Percentiles rank a stretch among this genome's conserved stretches.
phyloP scores from a whole-genome alignment of 1,284 basidiomycete species.

The Malassezia vespertilionis region DNA sequence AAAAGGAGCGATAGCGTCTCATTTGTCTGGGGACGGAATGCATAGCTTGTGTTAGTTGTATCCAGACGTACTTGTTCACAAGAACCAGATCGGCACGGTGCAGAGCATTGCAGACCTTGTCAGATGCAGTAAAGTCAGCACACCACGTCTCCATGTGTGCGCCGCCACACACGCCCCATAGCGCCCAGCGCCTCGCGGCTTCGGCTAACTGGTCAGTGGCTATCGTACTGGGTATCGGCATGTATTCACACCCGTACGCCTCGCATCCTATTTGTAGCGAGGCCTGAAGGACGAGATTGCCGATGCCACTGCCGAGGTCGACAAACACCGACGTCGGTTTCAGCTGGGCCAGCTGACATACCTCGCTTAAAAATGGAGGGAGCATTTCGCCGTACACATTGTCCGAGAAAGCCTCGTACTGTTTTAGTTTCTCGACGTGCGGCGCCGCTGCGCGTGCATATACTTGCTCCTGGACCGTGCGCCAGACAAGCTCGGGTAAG shows the following conservation, averaged over 20 bases:
- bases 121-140: conserved; percentile 51
- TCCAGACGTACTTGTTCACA: conserved; percentile 54
- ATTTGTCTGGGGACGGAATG: conserved; percentile 51
- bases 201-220: conserved; percentile 51
- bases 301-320: conserved; percentile 55
- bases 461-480: conserved; percentile 51
- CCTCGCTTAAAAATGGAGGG: conserved; percentile 48
- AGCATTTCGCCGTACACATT: conserved; percentile 50
- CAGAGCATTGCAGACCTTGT: conserved; percentile 45
- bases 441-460: conserved; percentile 54
- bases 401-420: conserved; percentile 49
- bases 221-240: conserved; percentile 51
- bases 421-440: conserved; percentile 50
- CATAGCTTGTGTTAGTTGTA: conserved; percentile 32
- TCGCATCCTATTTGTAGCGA: conserved; percentile 52
- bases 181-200: conserved; percentile 50
- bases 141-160: conserved; percentile 49
- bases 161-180: conserved; percentile 52
- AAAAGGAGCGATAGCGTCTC: conserved; percentile 53
- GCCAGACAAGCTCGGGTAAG: conserved; percentile 50
- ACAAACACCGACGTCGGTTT: conserved; percentile 48
- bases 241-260: conserved; percentile 53
- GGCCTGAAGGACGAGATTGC: conserved; percentile 53
- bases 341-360: conserved; percentile 44
- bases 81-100: conserved; percentile 53